phyloP scores from a whole-genome alignment of 2,329 filamentous ascomycete species.

The Chaetomium globosum region DNA sequence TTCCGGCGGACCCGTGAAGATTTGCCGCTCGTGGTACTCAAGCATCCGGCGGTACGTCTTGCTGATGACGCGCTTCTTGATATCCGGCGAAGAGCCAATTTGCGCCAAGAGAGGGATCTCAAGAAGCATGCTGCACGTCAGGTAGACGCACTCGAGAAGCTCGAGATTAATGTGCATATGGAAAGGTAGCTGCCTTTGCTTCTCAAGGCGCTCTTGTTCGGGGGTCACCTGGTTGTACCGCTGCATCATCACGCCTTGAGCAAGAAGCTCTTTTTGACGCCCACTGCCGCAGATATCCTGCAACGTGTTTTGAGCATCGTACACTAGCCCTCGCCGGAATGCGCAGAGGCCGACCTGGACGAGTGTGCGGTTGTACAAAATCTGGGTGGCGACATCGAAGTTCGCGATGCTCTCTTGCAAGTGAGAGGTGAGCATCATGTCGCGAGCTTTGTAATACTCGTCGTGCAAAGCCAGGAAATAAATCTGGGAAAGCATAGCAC shows the following conservation, averaged over 20 bases:
- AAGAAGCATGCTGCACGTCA: slow-evolving; percentile 98
- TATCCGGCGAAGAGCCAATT: slow-evolving; percentile 92
- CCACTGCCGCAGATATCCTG: slow-evolving; percentile 98
- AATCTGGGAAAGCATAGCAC: slow-evolving; percentile 97
- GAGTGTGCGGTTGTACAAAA: slow-evolving; percentile 96
- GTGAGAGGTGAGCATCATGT: slow-evolving; percentile 99
- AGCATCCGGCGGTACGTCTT: slow-evolving; percentile 99
- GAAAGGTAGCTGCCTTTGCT: slow-evolving; percentile 96
- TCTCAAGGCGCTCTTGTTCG: slow-evolving; percentile 95
- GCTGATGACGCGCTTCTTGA: slow-evolving; percentile 97
- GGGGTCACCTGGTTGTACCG: slow-evolving; percentile 94
- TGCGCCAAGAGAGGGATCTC: slow-evolving; percentile 97
- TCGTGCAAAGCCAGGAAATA: slow-evolving; percentile 98
- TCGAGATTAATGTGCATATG: slow-evolving; percentile 99
- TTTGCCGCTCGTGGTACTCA: slow-evolving; percentile 98
- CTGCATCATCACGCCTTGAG: slow-evolving; percentile 98
- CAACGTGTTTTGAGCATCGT: slow-evolving; percentile 95
- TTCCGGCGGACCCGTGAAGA: slow-evolving; percentile 97
- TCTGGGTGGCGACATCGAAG: slow-evolving; percentile 96
- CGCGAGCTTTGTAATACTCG: slow-evolving; percentile 95
- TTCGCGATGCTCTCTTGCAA: slow-evolving; percentile 94
- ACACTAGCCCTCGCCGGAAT: slow-evolving; percentile 94
- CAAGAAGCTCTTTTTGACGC: slow-evolving; percentile 94
- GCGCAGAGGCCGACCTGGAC: slow-evolving; percentile 98
- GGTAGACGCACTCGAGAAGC: slow-evolving; percentile 95